Evolutionary conservation across 2,329 filamentous ascomycete genomes (phyloP), one percentile per base, ranked within the genome.

Genomic region (Fulvia fulva): DNA sequence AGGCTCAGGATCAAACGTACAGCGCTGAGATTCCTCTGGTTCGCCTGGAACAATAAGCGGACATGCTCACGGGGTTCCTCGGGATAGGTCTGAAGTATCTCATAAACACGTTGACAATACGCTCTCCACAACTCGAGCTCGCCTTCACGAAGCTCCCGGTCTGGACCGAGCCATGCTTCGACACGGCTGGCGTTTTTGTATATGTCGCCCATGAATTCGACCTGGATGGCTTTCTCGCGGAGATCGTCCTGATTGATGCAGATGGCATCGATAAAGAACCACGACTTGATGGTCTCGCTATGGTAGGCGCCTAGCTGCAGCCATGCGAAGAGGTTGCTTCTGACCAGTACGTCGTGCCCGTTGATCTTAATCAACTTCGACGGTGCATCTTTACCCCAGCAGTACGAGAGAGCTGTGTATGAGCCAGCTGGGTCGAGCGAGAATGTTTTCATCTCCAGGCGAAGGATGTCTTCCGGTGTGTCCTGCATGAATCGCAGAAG

Each of bases 171-270:
- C 54, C 55, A 63, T 21, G 59, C 51, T 23, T 46, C 19, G 21
- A 61, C 55, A 3, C 51, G 19, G 5, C 7, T 50, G 5, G 61
- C 58, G 3, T 34, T 44, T 11, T 23, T 25, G 41, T 67, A 67
- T 1, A 67, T 65, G 3, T 60, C 32, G 19, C 53, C 49, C 65
- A 67, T 67, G 21, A 57, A 41, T 11, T 23, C 16, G 23, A 67
- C 54, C 43, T 67, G 63, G 37, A 56, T 47, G 32, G 57, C 57
- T 23, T 55, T 53, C 46, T 67, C 65, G 16, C 28, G 25, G 25
- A 54, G 49, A 47, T 64, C 54, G 6, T 45, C 41, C 52, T 67
- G 65, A 45, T 66, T 59, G 46, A 67, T 67, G 53, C 61, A 67
- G 4, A 67, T 22, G 16, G 56, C 56, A 57, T 67, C 65, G 21